Evolutionary conservation across 164 flowering plant species (phyloP), one percentile per base, ranked within the genome.

Genomic region (Brasenia schreberi): DNA sequence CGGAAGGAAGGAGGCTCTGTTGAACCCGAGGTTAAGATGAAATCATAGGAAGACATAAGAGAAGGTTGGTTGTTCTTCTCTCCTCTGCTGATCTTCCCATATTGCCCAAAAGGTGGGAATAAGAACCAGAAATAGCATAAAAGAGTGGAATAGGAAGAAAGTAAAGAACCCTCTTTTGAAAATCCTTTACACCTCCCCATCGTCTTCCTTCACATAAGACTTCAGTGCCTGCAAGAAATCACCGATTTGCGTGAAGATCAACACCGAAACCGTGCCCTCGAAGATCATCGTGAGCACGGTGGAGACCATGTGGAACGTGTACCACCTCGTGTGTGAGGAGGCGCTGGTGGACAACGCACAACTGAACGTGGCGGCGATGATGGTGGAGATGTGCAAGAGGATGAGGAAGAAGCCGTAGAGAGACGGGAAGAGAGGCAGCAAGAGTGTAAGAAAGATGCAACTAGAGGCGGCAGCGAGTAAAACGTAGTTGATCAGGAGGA

Each of bases 371-470:
- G 88, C 87, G 0, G 81, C 85, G 0, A 59, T 79, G 19, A 84
- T 83, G 58, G 93, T 88, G 73, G 81, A 9, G 69, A 78, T 18
- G 74, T 91, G 81, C 79, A 91, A 94, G 80, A 91, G 84, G 73
- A 89, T 86, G 64, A 89, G 71, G 77, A 86, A 79, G 77, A 83
- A 79, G 7, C 87, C 90, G 71, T 75, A 69, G 5, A 85, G 12
- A 9, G 94, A 86, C 4, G 92, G 94, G 74, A 86, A 0, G 11
- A 90, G 83, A 7, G 90, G 83, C 63, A 90, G 89, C n/a, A 94
- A 84, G 64, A 90, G 83, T 9, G 92, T 87, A 7, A 90, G 81
- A 81, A 90, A 86, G 62, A 88, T 86, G 89, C 92, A 90, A 62
- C 87, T 79, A 2, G 90, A 87, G 65, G 97, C 91, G 14, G 93